Evolutionary conservation across 2,329 filamentous ascomycete species (phyloP), one percentile per base, ranked within the genome.

Genomic region (Cytospora mali): DNA sequence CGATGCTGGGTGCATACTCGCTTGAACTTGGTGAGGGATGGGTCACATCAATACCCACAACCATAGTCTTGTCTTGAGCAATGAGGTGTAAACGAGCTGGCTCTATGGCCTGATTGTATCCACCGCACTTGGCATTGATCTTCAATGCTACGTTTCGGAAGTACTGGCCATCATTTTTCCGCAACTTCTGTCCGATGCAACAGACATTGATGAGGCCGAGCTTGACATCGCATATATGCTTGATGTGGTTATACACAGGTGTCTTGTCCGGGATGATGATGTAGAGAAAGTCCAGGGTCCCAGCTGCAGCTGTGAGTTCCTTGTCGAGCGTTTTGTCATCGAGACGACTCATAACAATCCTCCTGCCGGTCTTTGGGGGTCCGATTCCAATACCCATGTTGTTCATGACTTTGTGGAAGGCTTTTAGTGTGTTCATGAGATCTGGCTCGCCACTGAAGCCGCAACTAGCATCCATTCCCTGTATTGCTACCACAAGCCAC

Each of bases 31-130:
- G 88, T 0, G 88, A 88, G 0, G 89, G 89, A 69, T 92, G 89
- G 0, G 89, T 92, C 0, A 92, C 89, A 69, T 92, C 89, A 27
- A 91, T 82, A 0, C 89, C 89, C 27, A 92, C 82, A 9, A 91
- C 74, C 82, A 91, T 91, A 0, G 88, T 90, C 62, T 84, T 83
- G 1, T 79, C 79, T 59, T 87, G 79, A 14, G 72, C 71, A 61
- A 88, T 74, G 1, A 88, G 77, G 6, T 80, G 80, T 9, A 86
- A 75, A 58, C 84, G 79, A 0, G 71, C 69, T 14, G 75, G 66
- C 0, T 75, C 71, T 0, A 90, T 72, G 0, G 73, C 69, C 64
- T 90, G 87, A 65, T 89, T 88, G 2, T 77, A 71, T 0, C 86
- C 86, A 5, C 85, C 85, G 2, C 83, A 73, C 69, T 89, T 90